These are phyloP conservation scores for Hanseniaspora lachancei DNA, from an alignment of 805 yeast species.

Conservation along the genomic window DNA sequence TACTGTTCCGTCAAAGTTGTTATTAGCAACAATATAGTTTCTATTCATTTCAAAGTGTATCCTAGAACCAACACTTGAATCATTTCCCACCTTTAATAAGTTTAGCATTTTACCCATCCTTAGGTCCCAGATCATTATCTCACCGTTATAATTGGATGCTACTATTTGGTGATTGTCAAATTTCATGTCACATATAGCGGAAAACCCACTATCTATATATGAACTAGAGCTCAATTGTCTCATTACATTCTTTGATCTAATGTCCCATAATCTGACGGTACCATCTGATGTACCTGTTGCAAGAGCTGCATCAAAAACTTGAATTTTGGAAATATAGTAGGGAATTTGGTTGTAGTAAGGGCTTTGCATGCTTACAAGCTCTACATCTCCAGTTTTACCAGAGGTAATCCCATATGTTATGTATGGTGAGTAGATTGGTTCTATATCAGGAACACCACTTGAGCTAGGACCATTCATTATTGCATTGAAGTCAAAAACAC, in stretches of 20 bases:
- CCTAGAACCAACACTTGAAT: conserved; percentile 25
- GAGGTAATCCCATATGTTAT: not conserved
- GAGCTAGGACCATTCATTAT: conserved; percentile 7
- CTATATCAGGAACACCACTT: not conserved
- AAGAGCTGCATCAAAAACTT: conserved; percentile 60
- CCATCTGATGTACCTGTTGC: conserved; percentile 75
- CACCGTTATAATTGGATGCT: conserved; percentile 4
- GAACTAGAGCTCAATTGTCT: conserved; percentile 22
- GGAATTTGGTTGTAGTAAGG: not conserved
- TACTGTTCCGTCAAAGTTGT: conserved; percentile 33
- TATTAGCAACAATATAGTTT: conserved; percentile 41
- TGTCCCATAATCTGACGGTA: conserved; percentile 61
- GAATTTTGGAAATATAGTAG: conserved; percentile 52
- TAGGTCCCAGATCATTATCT: conserved; percentile 57
- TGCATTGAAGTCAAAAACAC: conserved; percentile 11
- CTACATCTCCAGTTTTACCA: not conserved
- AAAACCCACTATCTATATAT: conserved; percentile 35
- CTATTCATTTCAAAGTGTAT: conserved; percentile 47
- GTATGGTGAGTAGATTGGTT: conserved; percentile 2
- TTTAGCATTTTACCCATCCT: conserved; percentile 51
- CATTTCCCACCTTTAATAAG: conserved; percentile 47
- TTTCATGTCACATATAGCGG: conserved; percentile 52
- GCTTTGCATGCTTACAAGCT: not conserved
- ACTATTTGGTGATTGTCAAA: conserved; percentile 40
- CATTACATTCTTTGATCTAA: conserved; percentile 55